Evolutionary conservation across 805 yeast species (phyloP).

Genomic region (Vanderwaltozyma verrucispora): DNA sequence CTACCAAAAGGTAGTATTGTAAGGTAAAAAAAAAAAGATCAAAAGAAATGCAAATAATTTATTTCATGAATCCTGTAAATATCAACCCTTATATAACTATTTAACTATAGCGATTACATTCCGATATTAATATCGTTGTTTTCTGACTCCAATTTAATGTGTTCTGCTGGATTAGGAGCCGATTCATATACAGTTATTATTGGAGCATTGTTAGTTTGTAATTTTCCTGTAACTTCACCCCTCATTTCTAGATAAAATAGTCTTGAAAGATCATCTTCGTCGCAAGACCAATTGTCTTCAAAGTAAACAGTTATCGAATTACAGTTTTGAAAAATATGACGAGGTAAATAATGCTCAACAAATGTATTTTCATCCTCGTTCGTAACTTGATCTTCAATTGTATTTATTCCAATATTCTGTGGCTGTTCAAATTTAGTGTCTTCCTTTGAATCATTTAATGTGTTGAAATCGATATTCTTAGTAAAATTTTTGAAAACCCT

Average conservation of each 20-base stretch:
- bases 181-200: slow-evolving; percentile 73
- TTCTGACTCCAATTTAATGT: slow-evolving; percentile 34
- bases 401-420: slow-evolving; percentile 34
- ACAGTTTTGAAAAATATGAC: slow-evolving; percentile 63
- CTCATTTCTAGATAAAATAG: slow-evolving; percentile 68
- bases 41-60: neutral
- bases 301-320: slow-evolving; percentile 58
- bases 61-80: neutral
- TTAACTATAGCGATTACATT: neutral
- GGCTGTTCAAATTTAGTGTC: slow-evolving; percentile 54
- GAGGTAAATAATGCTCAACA: slow-evolving; percentile 74
- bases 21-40: slow-evolving; percentile 1
- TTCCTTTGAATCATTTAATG: slow-evolving; percentile 38
- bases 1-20: slow-evolving; percentile 13
- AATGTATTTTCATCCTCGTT: slow-evolving; percentile 42
- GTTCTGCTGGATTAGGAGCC: slow-evolving; percentile 90
- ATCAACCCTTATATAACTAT: neutral
- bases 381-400: slow-evolving; percentile 16
- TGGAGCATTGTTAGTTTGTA: slow-evolving; percentile 32
- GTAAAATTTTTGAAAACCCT: slow-evolving; percentile 60
- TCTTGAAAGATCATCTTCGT: slow-evolving; percentile 46
- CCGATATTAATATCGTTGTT: neutral
- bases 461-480: slow-evolving; percentile 62
- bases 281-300: slow-evolving; percentile 53
- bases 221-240: slow-evolving; percentile 44